Conservation (phyloP, 306 rosid genomes). For the Citrullus colocynthis region DNA sequence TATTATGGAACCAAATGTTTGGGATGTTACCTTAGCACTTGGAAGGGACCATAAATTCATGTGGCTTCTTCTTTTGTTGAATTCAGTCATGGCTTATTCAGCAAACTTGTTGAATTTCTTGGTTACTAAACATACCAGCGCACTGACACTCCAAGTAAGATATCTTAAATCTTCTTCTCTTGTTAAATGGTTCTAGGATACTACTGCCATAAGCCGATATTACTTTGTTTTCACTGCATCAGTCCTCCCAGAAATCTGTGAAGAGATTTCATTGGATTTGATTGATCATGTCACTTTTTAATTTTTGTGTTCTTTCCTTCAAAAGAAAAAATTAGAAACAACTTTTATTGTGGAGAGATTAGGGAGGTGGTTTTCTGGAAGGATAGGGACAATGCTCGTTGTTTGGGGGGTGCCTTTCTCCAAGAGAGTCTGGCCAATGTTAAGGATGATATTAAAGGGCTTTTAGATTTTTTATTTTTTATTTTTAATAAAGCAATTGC, state of each 20-base stretch:
- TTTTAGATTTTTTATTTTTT: not conserved
- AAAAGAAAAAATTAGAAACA: not conserved
- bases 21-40: slow-evolving; percentile 43
- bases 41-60: slow-evolving; percentile 62
- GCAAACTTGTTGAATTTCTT: slow-evolving; percentile 92
- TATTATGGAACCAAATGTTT: slow-evolving; percentile 77
- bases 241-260: not conserved
- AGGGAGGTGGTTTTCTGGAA: not conserved
- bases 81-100: slow-evolving; percentile 69
- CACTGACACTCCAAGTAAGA: slow-evolving; percentile 87
- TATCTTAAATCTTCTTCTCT: not conserved
- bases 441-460: not conserved
- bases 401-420: not conserved
- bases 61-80: slow-evolving; percentile 82
- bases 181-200: not conserved
- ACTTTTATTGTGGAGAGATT: not conserved
- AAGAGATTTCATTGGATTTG: not conserved
- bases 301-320: not conserved
- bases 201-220: not conserved
- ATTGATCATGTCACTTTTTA: not conserved
- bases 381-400: not conserved
- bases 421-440: not conserved
- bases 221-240: not conserved
- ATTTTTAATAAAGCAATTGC: too few species aligned
- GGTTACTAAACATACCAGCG: slow-evolving; percentile 97